Evolutionary conservation across 2,329 filamentous ascomycete species (phyloP), one percentile per base, ranked within the genome.

Genomic region (Emmonsiellopsis sp.): DNA sequence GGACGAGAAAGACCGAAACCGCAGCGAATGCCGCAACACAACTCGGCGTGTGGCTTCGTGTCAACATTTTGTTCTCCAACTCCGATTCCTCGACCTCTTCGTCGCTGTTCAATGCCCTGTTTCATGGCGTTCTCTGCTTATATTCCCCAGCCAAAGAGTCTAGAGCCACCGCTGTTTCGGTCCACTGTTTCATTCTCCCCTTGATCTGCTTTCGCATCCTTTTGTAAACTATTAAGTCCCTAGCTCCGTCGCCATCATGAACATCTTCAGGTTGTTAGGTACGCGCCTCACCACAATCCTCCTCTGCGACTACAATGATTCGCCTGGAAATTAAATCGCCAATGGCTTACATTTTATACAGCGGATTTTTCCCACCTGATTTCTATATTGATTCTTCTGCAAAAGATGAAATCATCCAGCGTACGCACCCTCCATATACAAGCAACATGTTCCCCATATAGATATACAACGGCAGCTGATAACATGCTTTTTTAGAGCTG

Each of bases 291-390:
- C 16, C 43, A 8, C 30, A 31, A 50, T 38, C 13, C n/a, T 26
- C 13, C 31, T 45, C 31, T 32, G 9, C 20, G 20, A 26, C 20
- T 26, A 26, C 20, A 26, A 26, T 26, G 20, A 26, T 26, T 26
- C 20, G 20, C 20, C 20, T 26, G 20, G 3, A 26, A 26, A 42
- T 42, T n/a, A 15, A 26, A 7, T 10, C 4, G 10, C 8, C 15
- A 20, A 49, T 49, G 46, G 46, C 46, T 49, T 11, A 49, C 46
- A 16, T 37, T 31, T 38, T 30, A 49, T 45, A 37, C 53, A 95
- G 91, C 85, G 76, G 93, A 98, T 79, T 82, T 98, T 70, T 96
- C 90, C 78, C 93, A 98, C 79, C 76, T 98, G 64, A 79, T 86
- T 59, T 97, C 92, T 52, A 95, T 98, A 68, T 79, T 95, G 64